A percentile compares a stretch with the other conserved stretches of the same genome.
phyloP scores from a whole-genome alignment of 2,329 filamentous ascomycete genomes.

The Colletotrichum sp. region DNA sequence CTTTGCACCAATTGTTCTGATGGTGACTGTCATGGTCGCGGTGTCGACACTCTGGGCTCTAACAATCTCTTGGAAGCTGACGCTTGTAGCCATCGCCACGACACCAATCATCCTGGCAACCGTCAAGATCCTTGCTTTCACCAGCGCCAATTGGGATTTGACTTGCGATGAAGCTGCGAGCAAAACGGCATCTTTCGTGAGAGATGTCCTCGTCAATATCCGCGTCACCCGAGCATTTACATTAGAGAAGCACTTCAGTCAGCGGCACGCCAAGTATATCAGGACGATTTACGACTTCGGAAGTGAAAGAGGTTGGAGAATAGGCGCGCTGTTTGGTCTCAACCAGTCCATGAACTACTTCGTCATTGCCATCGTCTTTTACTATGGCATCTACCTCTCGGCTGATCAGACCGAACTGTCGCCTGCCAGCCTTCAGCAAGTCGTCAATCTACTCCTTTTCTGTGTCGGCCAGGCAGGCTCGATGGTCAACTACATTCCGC shows the following conservation, averaged over 20 bases:
- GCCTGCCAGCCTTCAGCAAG: constrained; percentile 69
- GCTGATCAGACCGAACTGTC: constrained; percentile 45
- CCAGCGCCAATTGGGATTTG: constrained; percentile 75
- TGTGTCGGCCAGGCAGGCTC: constrained; percentile 75
- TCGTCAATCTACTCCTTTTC: constrained; percentile 85
- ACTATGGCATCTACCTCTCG: constrained; percentile 75
- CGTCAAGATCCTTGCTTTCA: constrained; percentile 67
- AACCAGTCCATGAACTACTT: constrained; percentile 75
- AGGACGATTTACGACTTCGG: constrained; percentile 63
- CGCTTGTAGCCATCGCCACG: constrained; percentile 74
- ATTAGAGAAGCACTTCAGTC: constrained; percentile 73
- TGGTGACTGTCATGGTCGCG: constrained; percentile 67
- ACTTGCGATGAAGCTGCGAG: constrained; percentile 68
- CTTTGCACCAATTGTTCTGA: constrained; percentile 74
- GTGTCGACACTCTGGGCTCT: constrained; percentile 80
- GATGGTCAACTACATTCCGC: constrained; percentile 77
- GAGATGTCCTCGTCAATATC: constrained; percentile 80
- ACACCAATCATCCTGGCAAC: constrained; percentile 71
- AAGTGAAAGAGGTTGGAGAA: constrained; percentile 67
- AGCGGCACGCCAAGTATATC: constrained; percentile 63
- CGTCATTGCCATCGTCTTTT: constrained; percentile 81
- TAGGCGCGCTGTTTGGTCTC: constrained; percentile 77
- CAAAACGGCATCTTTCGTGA: constrained; percentile 65
- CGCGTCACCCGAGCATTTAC: constrained; percentile 78
- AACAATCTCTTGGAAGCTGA: constrained; percentile 77